Base-by-base conservation (phyloP, 1,284 basidiomycete species). In the Cerrena zonata region DNA sequence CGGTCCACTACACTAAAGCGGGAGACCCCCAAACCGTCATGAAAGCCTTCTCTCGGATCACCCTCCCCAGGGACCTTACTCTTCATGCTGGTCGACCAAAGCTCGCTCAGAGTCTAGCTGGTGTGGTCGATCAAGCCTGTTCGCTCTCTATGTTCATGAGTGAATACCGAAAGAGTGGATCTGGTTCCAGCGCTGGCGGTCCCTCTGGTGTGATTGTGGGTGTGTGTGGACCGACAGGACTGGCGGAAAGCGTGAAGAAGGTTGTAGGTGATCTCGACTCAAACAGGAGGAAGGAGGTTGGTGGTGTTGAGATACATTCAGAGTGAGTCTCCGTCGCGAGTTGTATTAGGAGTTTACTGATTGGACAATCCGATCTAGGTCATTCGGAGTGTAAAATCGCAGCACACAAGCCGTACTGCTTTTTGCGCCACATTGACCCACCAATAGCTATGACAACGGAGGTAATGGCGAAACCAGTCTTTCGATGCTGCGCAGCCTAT, bases 1-100 rank as follows among this genome's bases (percentile, higher is more conserved):
- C 71, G 22, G 74, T 86, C 5, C 76, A 77, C 63, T 86, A 86
- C 65, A 87, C 86, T 3, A 82, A 83, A 36, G 49, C 53, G 12
- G 12, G 21, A 41, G 21, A 41, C 40, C 11, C 12, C 40, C 21
- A 13, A 21, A 48, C 37, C 23, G 19, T 13, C n/a, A n/a, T 40
- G 18, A 22, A 48, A 18, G 46, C 18, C 5, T 12, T 13, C 75
- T 75, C 2, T 61, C 65, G 1, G 41, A 60, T 4, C 45, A 30
- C 21, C 53, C 63, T 4, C 49, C 68, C 4, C 21, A 11, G 10
- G 40, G 69, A 70, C 1, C 64, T 84, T 34, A 67, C 69, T 18
- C 64, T 84, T 45, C 64, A 59, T n/a, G 60, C 79, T 3, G 76
- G 78, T 2, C 73, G 82, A 24, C 80, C 80, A 1, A 65, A 69